Conservation (phyloP, 306 rosid genomes). For the Betula pendula region DNA sequence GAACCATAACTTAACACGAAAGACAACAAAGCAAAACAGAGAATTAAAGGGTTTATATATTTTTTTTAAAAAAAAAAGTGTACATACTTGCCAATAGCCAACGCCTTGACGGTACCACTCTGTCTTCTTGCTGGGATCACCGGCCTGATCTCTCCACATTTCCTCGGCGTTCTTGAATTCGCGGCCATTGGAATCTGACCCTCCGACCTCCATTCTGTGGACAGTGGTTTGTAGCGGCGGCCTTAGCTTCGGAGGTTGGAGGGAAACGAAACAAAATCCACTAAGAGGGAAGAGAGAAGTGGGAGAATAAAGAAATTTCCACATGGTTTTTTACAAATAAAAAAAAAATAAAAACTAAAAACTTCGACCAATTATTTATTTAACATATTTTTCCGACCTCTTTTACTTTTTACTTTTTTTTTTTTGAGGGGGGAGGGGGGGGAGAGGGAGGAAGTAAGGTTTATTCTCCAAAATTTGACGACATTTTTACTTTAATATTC, state of each 20-base stretch:
- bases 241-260: neutral
- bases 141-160: constrained; percentile 88
- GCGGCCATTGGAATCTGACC: constrained; percentile 74
- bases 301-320: neutral
- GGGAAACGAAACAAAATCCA: neutral
- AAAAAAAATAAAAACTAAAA: too few species aligned
- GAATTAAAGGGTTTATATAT: neutral
- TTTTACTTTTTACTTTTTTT: too few species aligned
- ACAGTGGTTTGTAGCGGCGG: neutral
- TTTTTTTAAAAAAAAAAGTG: neutral
- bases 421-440: too few species aligned
- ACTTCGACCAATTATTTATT: too few species aligned
- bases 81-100: constrained; percentile 84
- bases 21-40: neutral
- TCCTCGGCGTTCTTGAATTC: constrained; percentile 65
- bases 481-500: too few species aligned
- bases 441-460: too few species aligned
- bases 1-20: neutral
- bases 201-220: constrained; percentile 57
- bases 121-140: constrained; percentile 63
- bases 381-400: too few species aligned
- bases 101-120: constrained; percentile 83
- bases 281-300: neutral
- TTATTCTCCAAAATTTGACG: too few species aligned
- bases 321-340: neutral